A percentile compares a stretch with the other conserved stretches of the same genome.
These are phyloP conservation scores for Camellia oleifera DNA, from an alignment of 179 eudicot genomes.

Conservation along the genomic window DNA sequence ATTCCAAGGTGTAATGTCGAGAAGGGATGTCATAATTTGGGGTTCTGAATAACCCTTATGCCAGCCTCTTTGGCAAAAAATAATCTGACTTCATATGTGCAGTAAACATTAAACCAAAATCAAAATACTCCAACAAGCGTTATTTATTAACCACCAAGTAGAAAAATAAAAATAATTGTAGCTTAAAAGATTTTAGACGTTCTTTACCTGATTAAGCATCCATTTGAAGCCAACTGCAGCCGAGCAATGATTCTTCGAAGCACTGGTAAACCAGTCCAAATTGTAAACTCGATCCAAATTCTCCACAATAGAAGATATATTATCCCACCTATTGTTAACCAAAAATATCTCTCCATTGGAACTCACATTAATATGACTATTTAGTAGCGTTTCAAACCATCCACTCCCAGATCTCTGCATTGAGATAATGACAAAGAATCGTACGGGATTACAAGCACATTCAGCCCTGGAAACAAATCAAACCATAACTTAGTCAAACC, in stretches of 20 bases:
- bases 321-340: constrained; percentile 47
- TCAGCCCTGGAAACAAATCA: constrained; percentile 48
- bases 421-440: constrained; percentile 73
- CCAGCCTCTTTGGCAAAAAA: no score
- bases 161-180: background rate
- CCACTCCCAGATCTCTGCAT: constrained; percentile 97
- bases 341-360: constrained; percentile 92
- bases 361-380: constrained; percentile 82
- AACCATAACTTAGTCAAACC: no score
- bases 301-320: constrained; percentile 57
- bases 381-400: constrained; percentile 92
- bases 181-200: background rate
- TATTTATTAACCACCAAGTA: background rate
- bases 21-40: no score
- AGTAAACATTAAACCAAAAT: no score
- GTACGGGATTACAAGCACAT: constrained; percentile 77
- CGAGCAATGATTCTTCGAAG: constrained; percentile 88
- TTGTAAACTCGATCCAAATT: constrained; percentile 76
- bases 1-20: no score
- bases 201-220: constrained; percentile 94
- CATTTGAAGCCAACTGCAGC: constrained; percentile 98
- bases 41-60: no score
- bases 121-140: no score
- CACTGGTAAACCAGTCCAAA: constrained; percentile 77
- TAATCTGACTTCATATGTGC: no score